Evolutionary conservation across 2,329 filamentous ascomycete species (phyloP).

Genomic region (Diaporthe sp.): DNA sequence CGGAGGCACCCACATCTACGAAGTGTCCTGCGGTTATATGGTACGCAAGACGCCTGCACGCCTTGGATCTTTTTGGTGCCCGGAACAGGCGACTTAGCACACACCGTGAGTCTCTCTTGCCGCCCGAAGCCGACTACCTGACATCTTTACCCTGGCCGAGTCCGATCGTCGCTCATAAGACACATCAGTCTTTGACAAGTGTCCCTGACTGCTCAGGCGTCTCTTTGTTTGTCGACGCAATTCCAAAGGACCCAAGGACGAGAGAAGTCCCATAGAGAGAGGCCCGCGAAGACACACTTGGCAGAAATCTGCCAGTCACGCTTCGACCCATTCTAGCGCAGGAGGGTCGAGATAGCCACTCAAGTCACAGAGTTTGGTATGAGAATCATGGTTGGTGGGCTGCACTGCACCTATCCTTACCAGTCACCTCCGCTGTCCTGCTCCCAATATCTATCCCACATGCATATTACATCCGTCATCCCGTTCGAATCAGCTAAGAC

Average conservation of each 20-base stretch:
- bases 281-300: slow-evolving; percentile 46
- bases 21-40: slow-evolving; percentile 17
- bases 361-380: slow-evolving; percentile 51
- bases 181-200: neutral
- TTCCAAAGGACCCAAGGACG: slow-evolving; percentile 30
- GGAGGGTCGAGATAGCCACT: slow-evolving; percentile 53
- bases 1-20: slow-evolving; percentile 29
- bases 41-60: slow-evolving; percentile 26
- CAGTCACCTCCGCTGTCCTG: slow-evolving; percentile 41
- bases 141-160: slow-evolving; percentile 26
- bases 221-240: slow-evolving; percentile 16
- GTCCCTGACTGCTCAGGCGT: slow-evolving; percentile 6
- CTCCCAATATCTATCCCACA: slow-evolving; percentile 44
- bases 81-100: slow-evolving; percentile 10
- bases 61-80: slow-evolving; percentile 14
- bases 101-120: slow-evolving; percentile 32
- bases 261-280: slow-evolving; percentile 34
- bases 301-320: slow-evolving; percentile 50
- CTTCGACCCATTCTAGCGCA: slow-evolving; percentile 52
- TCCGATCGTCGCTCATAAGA: slow-evolving; percentile 9
- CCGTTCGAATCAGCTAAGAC: slow-evolving; percentile 47
- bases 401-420: slow-evolving; percentile 52
- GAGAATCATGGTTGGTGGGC: slow-evolving; percentile 56
- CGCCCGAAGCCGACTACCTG: slow-evolving; percentile 21
- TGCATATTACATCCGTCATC: slow-evolving; percentile 38